A percentile compares a stretch with the other conserved stretches of the same genome.
Conservation (phyloP, 768 basidiomycete genomes). For the Serpula lacrymans region DNA sequence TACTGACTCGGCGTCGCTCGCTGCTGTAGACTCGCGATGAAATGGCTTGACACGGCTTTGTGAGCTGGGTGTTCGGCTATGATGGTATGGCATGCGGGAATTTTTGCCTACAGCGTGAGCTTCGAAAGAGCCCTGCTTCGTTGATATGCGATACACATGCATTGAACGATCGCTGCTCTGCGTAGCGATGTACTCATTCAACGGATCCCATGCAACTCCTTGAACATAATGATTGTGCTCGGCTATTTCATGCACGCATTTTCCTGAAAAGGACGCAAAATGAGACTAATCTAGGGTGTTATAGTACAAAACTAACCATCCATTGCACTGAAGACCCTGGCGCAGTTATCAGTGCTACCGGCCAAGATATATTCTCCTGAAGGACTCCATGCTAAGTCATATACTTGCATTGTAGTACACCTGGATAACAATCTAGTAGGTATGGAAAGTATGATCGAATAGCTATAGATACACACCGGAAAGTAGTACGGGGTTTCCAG, state of each 20-base stretch:
- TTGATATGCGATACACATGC: constrained; percentile 86
- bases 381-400: constrained; percentile 97
- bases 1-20: constrained; percentile 75
- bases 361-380: constrained; percentile 91
- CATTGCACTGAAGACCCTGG: constrained; percentile 71
- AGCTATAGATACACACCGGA: constrained; percentile 61
- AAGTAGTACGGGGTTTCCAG: constrained; percentile 87
- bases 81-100: constrained; percentile 63
- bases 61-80: constrained; percentile 67
- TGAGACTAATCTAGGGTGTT: too few species aligned
- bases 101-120: constrained; percentile 91
- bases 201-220: constrained; percentile 98
- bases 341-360: constrained; percentile 96
- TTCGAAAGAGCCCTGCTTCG: constrained; percentile 79
- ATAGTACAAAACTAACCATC: constrained; percentile 52
- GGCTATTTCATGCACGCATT: constrained; percentile 84
- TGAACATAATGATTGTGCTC: constrained; percentile 98
- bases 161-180: constrained; percentile 96
- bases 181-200: constrained; percentile 96
- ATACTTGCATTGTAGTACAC: constrained; percentile 93
- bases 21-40: constrained; percentile 66
- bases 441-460: background rate
- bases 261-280: constrained; percentile 45
- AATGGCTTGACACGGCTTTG: constrained; percentile 58
- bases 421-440: constrained; percentile 35